These are phyloP conservation scores for Bipolaris bicolor DNA, from an alignment of 2,329 filamentous ascomycete species.

Conservation along the genomic window DNA sequence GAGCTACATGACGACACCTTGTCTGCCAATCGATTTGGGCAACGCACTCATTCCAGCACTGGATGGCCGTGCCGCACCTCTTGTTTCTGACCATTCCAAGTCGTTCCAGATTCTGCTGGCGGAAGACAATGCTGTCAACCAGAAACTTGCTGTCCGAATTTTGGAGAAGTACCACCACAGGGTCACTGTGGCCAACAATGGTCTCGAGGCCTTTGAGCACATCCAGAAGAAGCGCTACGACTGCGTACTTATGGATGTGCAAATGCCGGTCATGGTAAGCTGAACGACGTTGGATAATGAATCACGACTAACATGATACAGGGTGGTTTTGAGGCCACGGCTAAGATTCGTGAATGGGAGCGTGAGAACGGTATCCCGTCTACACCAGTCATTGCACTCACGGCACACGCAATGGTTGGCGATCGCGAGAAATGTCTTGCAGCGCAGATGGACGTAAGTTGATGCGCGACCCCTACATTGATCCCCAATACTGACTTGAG, in stretches of 20 bases:
- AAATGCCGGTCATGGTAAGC: conserved; percentile 98
- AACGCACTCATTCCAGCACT: conserved; percentile 96
- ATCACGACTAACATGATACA: conserved; percentile 53
- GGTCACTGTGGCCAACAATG: conserved; percentile 93
- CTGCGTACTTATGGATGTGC: conserved; percentile 97
- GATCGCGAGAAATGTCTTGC: conserved; percentile 98
- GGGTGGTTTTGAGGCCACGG: conserved; percentile 96
- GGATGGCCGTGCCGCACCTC: conserved; percentile 89
- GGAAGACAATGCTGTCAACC: conserved; percentile 97
- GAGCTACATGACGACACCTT: conserved; percentile 99
- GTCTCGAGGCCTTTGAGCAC: conserved; percentile 89
- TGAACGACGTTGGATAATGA: not conserved
- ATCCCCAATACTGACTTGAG: conserved; percentile 19
- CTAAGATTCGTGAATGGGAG: conserved; percentile 95
- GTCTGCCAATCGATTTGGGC: conserved; percentile 88
- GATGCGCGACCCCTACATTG: too few species aligned
- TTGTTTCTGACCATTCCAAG: conserved; percentile 89
- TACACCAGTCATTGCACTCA: conserved; percentile 95
- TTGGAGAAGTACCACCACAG: conserved; percentile 95
- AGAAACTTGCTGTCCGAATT: conserved; percentile 94
- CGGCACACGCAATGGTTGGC: conserved; percentile 97
- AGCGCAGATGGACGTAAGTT: conserved; percentile 84
- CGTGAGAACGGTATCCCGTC: conserved; percentile 77
- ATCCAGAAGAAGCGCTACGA: conserved; percentile 93
- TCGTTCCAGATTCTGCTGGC: conserved; percentile 95